Percentiles rank a stretch among this genome's conserved stretches.
phyloP scores from a whole-genome alignment of 2,329 filamentous ascomycete species.

The Paraphoma sp. region DNA sequence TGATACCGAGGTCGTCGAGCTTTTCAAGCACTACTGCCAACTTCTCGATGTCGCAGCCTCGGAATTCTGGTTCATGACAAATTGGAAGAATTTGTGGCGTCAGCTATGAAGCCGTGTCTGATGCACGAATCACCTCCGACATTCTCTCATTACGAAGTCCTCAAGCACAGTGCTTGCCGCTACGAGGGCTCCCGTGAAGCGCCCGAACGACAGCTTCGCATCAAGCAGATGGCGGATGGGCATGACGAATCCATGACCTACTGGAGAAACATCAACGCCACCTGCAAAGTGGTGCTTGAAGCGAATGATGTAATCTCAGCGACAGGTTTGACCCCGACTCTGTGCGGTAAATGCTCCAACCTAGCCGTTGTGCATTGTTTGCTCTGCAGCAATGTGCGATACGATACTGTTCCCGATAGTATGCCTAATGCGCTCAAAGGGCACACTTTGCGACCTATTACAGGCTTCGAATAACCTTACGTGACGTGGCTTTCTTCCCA shows the following conservation, averaged over 20 bases:
- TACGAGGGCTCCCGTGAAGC: no score
- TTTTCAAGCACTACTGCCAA: slow-evolving; percentile 27
- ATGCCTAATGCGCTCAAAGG: neutral
- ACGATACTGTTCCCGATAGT: neutral
- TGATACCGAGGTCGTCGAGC: slow-evolving; percentile 15
- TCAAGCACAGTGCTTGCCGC: no score
- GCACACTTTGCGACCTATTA: no score
- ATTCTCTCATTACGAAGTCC: neutral
- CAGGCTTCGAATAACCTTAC: no score
- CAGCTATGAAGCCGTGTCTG: slow-evolving; percentile 5
- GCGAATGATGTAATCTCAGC: neutral
- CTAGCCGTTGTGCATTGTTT: neutral
- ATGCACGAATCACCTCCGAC: neutral
- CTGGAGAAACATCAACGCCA: neutral
- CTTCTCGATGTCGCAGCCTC: slow-evolving; percentile 28
- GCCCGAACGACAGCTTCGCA: no score
- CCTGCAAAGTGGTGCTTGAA: neutral
- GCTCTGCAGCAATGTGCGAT: neutral
- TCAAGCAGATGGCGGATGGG: neutral
- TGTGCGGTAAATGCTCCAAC: neutral
- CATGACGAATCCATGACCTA: neutral
- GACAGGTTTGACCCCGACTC: neutral
- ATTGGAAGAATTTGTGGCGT: slow-evolving; percentile 29
- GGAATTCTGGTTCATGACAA: slow-evolving; percentile 31
- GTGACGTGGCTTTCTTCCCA: no score